Evolutionary conservation across 768 basidiomycete species (phyloP).

Genomic region (Sistotremastrum suecicum): DNA sequence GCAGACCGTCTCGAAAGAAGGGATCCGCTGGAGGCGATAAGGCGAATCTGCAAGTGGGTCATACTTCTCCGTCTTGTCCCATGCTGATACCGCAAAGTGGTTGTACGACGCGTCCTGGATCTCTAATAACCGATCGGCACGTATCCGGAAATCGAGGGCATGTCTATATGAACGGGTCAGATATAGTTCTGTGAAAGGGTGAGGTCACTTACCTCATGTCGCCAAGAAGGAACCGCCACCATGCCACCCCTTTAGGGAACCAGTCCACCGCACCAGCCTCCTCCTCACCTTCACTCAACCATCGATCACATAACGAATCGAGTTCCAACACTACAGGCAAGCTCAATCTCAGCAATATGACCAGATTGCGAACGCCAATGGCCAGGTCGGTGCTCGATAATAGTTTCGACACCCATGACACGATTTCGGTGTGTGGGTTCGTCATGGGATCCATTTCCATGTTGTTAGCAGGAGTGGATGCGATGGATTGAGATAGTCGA

Average conservation of each 20-base stretch:
- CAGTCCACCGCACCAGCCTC: constrained; percentile 34
- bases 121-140: constrained; percentile 48
- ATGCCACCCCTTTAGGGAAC: constrained; percentile 69
- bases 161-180: constrained; percentile 27
- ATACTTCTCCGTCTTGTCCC: not conserved
- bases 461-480: constrained; percentile 9
- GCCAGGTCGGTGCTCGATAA: constrained; percentile 49
- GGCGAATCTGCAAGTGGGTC: too few relatives aligned
- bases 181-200: not conserved
- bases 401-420: constrained; percentile 58
- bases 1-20: too few relatives aligned
- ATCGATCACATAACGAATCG: constrained; percentile 33
- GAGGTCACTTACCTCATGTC: constrained; percentile 38
- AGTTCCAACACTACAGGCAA: constrained; percentile 65
- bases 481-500: constrained; percentile 10
- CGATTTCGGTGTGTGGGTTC: constrained; percentile 72
- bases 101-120: constrained; percentile 58
- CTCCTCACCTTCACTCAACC: constrained; percentile 15
- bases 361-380: constrained; percentile 49
- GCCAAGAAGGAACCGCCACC: constrained; percentile 65
- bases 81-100: constrained; percentile 1
- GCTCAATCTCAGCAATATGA: constrained; percentile 58
- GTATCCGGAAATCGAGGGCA: constrained; percentile 67
- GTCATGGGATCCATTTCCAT: constrained; percentile 19
- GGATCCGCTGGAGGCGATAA: too few relatives aligned